Evolutionary conservation across 768 basidiomycete species (phyloP).

Genomic region (Boletellus ananiceps): DNA sequence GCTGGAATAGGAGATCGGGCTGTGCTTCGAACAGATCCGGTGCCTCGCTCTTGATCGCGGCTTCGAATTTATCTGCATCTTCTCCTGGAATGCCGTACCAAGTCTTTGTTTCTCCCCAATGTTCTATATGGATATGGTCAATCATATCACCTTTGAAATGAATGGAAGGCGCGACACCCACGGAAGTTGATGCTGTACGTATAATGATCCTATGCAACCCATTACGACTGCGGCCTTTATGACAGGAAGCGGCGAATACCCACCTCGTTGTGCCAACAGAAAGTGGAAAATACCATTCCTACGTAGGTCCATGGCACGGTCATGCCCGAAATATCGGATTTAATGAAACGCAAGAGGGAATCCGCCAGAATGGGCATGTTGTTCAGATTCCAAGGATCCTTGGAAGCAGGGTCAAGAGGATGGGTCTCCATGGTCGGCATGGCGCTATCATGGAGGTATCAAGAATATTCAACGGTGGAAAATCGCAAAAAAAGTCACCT

Average conservation of each 20-base stretch:
- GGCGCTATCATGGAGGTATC: conserved; percentile 47
- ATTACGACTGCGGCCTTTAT: conserved; percentile 20
- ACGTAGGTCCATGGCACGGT: conserved; percentile 99
- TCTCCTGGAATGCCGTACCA: conserved; percentile 99
- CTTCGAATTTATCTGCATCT: conserved; percentile 94
- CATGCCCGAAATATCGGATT: conserved; percentile 99
- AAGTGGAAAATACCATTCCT: conserved; percentile 98
- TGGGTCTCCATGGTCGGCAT: conserved; percentile 96
- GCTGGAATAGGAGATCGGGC: conserved; percentile 93
- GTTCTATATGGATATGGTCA: conserved; percentile 55
- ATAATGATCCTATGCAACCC: conserved; percentile 76
- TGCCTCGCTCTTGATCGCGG: conserved; percentile 90
- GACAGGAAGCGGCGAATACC: conserved; percentile 21
- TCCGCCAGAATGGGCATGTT: conserved; percentile 92
- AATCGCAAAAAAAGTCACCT: conserved; percentile 10
- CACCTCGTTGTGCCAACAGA: conserved; percentile 99
- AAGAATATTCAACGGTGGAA: conserved; percentile 27
- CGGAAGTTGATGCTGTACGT: conserved; percentile 95
- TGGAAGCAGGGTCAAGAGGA: conserved; percentile 80
- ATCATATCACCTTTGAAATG: conserved; percentile 21
- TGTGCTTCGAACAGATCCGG: conserved; percentile 98
- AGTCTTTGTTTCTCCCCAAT: conserved; percentile 99
- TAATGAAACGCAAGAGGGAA: conserved; percentile 93
- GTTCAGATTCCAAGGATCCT: conserved; percentile 96
- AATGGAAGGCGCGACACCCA: conserved; percentile 38